Evolutionary conservation across 768 basidiomycete species (phyloP).

Genomic region (Boletus rubescentipes): DNA sequence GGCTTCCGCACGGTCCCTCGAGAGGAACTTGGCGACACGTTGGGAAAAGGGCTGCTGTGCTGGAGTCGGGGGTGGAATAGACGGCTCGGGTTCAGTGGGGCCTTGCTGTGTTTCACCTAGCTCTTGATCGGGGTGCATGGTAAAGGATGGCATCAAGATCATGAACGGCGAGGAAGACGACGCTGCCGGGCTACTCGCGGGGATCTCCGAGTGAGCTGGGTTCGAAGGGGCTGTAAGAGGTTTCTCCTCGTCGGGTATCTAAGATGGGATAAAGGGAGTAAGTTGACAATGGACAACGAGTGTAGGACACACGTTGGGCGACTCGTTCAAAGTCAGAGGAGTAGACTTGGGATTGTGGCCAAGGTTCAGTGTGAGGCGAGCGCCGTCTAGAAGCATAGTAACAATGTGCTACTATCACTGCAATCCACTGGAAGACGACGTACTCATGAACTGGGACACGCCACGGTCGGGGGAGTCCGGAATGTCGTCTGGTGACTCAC

Average conservation of each 20-base stretch:
- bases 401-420: background rate
- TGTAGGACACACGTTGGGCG: slow-evolving; percentile 14
- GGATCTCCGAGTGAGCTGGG: slow-evolving; percentile 1
- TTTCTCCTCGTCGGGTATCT: slow-evolving; percentile 23
- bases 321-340: background rate
- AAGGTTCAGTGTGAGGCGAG: slow-evolving; percentile 26
- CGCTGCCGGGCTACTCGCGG: slow-evolving; percentile 6
- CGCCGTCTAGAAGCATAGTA: slow-evolving; percentile 15
- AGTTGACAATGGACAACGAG: background rate
- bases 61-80: background rate
- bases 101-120: background rate
- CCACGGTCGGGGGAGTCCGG: slow-evolving; percentile 24
- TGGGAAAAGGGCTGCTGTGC: slow-evolving; percentile 7
- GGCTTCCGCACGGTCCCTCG: slow-evolving; percentile 26
- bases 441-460: slow-evolving; percentile 31
- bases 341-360: slow-evolving; percentile 4
- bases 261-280: background rate
- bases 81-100: background rate
- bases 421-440: background rate
- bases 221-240: slow-evolving; percentile 9
- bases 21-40: slow-evolving; percentile 18
- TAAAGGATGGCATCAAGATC: slow-evolving; percentile 14
- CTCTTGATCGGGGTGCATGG: slow-evolving; percentile 1
- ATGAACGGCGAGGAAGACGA: slow-evolving; percentile 18
- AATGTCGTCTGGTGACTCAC: slow-evolving; percentile 4